Conservation (phyloP, 208 protist species). For the Acanthamoeba royreba region DNA sequence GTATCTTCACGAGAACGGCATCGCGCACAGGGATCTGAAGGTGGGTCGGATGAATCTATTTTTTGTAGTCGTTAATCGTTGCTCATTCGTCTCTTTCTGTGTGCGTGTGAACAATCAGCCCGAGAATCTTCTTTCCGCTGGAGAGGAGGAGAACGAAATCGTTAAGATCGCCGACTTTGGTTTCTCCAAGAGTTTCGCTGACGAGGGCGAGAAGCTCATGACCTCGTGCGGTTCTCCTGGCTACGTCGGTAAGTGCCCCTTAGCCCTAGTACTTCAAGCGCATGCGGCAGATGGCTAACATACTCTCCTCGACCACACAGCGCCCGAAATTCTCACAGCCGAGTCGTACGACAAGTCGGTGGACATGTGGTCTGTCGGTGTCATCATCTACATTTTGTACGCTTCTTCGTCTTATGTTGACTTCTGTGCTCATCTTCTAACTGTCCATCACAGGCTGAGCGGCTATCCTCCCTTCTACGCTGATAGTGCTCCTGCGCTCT, state of each 20-base stretch:
- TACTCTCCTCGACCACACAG: background rate
- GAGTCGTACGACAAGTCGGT: slow-evolving; percentile 3
- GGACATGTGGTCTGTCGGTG: slow-evolving; percentile 10
- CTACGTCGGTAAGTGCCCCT: slow-evolving; percentile 62
- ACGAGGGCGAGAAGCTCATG: slow-evolving; percentile 52
- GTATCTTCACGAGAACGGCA: slow-evolving; percentile 69
- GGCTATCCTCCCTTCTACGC: slow-evolving; percentile 69
- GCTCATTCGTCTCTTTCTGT: no score
- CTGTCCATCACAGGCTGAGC: slow-evolving; percentile 25
- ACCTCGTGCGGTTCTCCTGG: slow-evolving; percentile 76
- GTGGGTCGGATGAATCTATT: no score
- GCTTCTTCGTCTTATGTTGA: slow-evolving; percentile 42
- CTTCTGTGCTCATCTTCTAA: background rate
- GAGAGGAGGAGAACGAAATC: background rate
- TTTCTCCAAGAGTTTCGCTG: slow-evolving; percentile 17
- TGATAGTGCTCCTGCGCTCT: slow-evolving; percentile 58
- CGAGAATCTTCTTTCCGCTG: slow-evolving; percentile 1
- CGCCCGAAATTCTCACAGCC: slow-evolving; percentile 67
- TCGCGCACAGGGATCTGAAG: slow-evolving; percentile 75
- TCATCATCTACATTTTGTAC: slow-evolving; percentile 42
- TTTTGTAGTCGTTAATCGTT: no score
- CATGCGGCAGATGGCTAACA: background rate
- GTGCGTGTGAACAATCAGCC: background rate
- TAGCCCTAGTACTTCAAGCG: background rate
- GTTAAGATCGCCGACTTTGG: slow-evolving; percentile 48